These are phyloP conservation scores for Leptodontidium sp. DNA, from an alignment of 2,329 filamentous ascomycete genomes.

Conservation along the genomic window DNA sequence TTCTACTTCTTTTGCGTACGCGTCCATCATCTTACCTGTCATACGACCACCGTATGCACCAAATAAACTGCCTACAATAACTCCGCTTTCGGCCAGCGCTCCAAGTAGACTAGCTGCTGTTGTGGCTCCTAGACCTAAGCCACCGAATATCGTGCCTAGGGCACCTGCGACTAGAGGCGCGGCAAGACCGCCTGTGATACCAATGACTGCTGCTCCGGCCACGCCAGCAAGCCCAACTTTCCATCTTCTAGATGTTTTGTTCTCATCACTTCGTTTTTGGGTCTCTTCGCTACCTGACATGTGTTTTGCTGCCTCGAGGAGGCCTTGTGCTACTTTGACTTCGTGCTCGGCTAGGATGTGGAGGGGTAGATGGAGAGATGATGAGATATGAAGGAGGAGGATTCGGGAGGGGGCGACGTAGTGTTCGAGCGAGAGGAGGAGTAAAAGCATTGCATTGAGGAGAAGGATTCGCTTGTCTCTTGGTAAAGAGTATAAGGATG, in stretches of 20 bases:
- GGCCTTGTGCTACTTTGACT: constrained; percentile 74
- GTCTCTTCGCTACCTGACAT: constrained; percentile 75
- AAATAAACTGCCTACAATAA: constrained; percentile 85
- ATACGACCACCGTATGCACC: constrained; percentile 90
- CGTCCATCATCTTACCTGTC: constrained; percentile 85
- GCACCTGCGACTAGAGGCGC: constrained; percentile 80
- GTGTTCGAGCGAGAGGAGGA: constrained; percentile 78
- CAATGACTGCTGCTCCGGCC: constrained; percentile 82
- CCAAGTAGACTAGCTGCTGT: constrained; percentile 83
- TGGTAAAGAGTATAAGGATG: constrained; percentile 65
- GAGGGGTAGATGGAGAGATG: constrained; percentile 73
- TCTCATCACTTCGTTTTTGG: constrained; percentile 75
- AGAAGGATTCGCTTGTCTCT: constrained; percentile 71
- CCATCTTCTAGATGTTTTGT: constrained; percentile 77
- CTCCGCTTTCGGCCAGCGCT: constrained; percentile 78
- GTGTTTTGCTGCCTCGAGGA: constrained; percentile 78
- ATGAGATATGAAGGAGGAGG: constrained; percentile 73
- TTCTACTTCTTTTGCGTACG: constrained; percentile 85
- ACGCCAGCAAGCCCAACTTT: constrained; percentile 91
- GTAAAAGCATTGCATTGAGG: constrained; percentile 74
- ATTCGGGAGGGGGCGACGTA: constrained; percentile 79
- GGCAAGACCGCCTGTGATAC: constrained; percentile 77
- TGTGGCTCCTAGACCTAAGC: constrained; percentile 76
- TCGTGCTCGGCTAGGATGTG: constrained; percentile 75
- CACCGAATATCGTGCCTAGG: constrained; percentile 80